These are phyloP conservation scores for Tetrapisispora taiwanensis DNA, from an alignment of 805 yeast species.

Conservation along the genomic window DNA sequence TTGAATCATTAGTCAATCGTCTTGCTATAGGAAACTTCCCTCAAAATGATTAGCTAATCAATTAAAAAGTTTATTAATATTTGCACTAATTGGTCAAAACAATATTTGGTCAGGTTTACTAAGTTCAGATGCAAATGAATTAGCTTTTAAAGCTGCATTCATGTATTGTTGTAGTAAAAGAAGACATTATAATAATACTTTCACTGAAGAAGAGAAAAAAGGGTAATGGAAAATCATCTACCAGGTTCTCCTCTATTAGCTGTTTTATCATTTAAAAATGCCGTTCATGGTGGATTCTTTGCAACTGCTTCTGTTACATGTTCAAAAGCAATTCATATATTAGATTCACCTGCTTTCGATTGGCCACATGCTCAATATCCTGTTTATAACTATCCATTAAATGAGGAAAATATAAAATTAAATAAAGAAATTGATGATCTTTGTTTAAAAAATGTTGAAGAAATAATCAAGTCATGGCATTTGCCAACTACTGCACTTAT, in stretches of 20 bases:
- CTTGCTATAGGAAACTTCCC: slow-evolving; percentile 64
- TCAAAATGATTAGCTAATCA: slow-evolving; percentile 43
- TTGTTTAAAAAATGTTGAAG: slow-evolving; percentile 69
- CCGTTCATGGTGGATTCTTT: slow-evolving; percentile 92
- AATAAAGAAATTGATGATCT: slow-evolving; percentile 73
- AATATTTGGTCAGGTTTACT: slow-evolving; percentile 56
- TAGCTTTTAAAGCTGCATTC: slow-evolving; percentile 63
- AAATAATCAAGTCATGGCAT: slow-evolving; percentile 54
- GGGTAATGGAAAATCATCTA: slow-evolving; percentile 70
- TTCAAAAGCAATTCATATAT: slow-evolving; percentile 90
- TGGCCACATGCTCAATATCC: slow-evolving; percentile 98
- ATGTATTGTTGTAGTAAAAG: slow-evolving; percentile 49
- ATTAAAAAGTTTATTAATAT: slow-evolving; percentile 41
- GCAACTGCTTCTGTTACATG: slow-evolving; percentile 87
- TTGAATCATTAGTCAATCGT: slow-evolving; percentile 53
- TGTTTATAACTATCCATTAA: slow-evolving; percentile 72
- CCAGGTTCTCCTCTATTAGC: slow-evolving; percentile 89
- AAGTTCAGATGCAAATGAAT: slow-evolving; percentile 63
- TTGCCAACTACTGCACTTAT: slow-evolving; percentile 72
- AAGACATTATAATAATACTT: slow-evolving; percentile 56
- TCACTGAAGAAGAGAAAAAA: slow-evolving; percentile 56
- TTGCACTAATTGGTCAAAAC: slow-evolving; percentile 54
- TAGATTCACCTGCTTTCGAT: slow-evolving; percentile 84
- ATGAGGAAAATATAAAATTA: slow-evolving; percentile 40
- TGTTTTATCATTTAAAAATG: slow-evolving; percentile 73